These are phyloP conservation scores for Beauveria sp. DNA, from an alignment of 2,329 filamentous ascomycete genomes.

Conservation along the genomic window DNA sequence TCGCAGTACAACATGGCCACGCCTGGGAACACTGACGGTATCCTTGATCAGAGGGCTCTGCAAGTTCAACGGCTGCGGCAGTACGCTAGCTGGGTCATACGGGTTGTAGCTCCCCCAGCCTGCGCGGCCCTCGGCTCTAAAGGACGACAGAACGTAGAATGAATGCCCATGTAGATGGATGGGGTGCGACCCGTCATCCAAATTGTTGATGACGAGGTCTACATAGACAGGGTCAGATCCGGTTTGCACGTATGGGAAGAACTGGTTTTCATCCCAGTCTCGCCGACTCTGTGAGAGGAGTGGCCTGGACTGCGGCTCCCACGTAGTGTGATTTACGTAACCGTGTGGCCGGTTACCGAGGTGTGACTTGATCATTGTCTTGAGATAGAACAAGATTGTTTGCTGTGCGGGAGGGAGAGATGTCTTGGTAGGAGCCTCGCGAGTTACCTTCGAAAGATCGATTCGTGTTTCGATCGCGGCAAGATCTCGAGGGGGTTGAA, in stretches of 20 bases:
- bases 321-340: conserved; percentile 21
- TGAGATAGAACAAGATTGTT: conserved; percentile 19
- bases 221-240: conserved; percentile 14
- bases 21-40: conserved; percentile 33
- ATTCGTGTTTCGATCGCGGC: background rate
- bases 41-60: conserved; percentile 20
- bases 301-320: conserved; percentile 17
- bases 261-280: conserved; percentile 18
- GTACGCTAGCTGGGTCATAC: conserved; percentile 12
- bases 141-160: conserved; percentile 35
- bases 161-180: conserved; percentile 50
- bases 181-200: conserved; percentile 26
- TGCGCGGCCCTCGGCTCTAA: conserved; percentile 14
- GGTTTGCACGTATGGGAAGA: conserved; percentile 16
- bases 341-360: conserved; percentile 18
- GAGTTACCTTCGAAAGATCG: background rate
- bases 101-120: conserved; percentile 22
- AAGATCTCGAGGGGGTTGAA: background rate
- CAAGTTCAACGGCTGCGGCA: conserved; percentile 10
- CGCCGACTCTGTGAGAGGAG: conserved; percentile 16
- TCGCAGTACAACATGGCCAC: conserved; percentile 19
- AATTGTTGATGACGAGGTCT: conserved; percentile 25
- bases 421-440: background rate
- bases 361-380: conserved; percentile 17
- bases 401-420: conserved; percentile 13